A percentile compares a stretch with the other conserved stretches of the same genome.
Evolutionary conservation across 164 flowering plant genomes (phyloP).

Genomic region (Vitis labrusca): DNA sequence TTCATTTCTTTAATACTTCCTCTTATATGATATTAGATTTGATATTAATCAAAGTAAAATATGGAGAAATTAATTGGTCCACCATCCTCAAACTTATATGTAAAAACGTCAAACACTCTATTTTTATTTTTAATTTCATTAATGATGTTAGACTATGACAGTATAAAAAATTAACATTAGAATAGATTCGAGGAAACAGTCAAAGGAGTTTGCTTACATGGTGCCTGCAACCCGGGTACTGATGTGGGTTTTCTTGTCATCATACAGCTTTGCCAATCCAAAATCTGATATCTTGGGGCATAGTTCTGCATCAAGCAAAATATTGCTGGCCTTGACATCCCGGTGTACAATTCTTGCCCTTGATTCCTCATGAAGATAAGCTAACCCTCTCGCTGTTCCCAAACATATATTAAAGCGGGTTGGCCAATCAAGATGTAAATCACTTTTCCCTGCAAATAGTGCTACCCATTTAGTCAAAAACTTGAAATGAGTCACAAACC

Average conservation of each 20-base stretch:
- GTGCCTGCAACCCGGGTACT: conserved; percentile 36
- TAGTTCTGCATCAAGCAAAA: conserved; percentile 26
- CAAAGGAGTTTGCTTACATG: conserved; percentile 14
- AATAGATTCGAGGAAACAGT: not conserved
- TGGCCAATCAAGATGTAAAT: conserved; percentile 18
- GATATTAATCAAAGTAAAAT: too few species aligned
- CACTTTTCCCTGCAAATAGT: conserved; percentile 2
- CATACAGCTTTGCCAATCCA: conserved; percentile 33
- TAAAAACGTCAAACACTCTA: too few species aligned
- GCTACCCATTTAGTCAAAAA: too few species aligned
- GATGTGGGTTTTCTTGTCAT: conserved; percentile 30
- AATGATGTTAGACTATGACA: too few species aligned
- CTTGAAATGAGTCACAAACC: too few species aligned
- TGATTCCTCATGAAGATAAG: conserved; percentile 34
- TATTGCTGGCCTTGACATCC: conserved; percentile 32
- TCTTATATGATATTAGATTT: too few species aligned
- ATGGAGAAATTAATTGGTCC: too few species aligned
- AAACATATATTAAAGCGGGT: conserved; percentile 21
- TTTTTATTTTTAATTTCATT: too few species aligned
- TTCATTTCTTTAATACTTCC: too few species aligned
- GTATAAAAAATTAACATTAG: too few species aligned
- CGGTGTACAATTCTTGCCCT: conserved; percentile 29
- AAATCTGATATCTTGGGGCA: conserved; percentile 31
- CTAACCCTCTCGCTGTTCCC: conserved; percentile 29
- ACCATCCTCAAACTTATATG: too few species aligned